These are phyloP conservation scores for Symbiodinium pilosum DNA, from an alignment of 73 alveolate species.

Conservation along the genomic window DNA sequence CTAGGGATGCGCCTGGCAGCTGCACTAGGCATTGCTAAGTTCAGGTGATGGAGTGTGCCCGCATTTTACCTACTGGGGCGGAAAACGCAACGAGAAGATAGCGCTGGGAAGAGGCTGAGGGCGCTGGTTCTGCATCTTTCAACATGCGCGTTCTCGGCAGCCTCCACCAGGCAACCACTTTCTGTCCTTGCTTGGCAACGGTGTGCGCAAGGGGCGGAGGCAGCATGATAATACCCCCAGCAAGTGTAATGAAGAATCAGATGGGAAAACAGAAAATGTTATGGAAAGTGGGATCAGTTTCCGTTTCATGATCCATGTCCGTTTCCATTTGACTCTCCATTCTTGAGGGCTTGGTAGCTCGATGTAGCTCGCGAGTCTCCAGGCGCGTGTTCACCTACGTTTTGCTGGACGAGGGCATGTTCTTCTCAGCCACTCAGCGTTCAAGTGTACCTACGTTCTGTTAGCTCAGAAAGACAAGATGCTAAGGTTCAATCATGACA, in stretches of 20 bases:
- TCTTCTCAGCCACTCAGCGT: conserved; percentile 10
- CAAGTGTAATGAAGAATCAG: no score
- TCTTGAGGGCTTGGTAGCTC: no score
- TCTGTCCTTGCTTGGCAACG: not conserved
- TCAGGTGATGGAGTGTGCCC: not conserved
- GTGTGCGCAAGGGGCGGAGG: conserved; percentile 24
- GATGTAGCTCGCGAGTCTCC: no score
- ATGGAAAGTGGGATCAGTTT: no score
- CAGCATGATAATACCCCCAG: no score
- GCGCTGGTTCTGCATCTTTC: not conserved
- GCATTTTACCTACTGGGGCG: conserved; percentile 7
- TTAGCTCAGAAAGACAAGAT: no score
- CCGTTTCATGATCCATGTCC: no score
- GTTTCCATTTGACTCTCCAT: no score
- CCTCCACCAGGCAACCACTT: not conserved
- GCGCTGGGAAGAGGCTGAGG: not conserved
- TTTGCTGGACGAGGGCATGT: conserved; percentile 14
- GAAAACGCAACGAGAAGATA: not conserved
- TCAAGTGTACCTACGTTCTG: not conserved
- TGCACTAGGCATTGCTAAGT: not conserved
- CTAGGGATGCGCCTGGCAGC: not conserved
- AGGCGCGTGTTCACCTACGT: conserved; percentile 34
- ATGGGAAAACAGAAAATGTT: no score
- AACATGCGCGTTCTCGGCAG: not conserved
- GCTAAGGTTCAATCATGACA: no score